Conservation (phyloP, 2,329 filamentous ascomycete genomes). For the Diaporthe batatas region DNA sequence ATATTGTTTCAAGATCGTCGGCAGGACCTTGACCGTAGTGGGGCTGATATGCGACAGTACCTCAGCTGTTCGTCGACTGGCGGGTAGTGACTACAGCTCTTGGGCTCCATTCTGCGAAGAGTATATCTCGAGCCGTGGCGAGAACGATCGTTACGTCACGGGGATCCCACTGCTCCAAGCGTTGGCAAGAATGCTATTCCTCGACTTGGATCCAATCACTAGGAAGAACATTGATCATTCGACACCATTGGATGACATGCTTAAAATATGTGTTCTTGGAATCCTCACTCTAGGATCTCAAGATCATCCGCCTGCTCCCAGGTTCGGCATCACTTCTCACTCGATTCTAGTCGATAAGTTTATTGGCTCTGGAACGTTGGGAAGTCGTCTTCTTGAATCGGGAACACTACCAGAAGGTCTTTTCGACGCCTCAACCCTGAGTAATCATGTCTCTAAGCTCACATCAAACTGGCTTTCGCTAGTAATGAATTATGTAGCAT, state of each 20-base stretch:
- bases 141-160: neutral
- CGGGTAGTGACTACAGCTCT: neutral
- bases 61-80: neutral
- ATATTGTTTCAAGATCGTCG: neutral
- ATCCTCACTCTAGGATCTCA: neutral
- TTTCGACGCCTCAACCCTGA: neutral
- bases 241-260: neutral
- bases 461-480: slow-evolving; percentile 14
- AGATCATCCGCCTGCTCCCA: neutral
- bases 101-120: slow-evolving; percentile 8
- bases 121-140: neutral
- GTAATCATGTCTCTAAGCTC: neutral
- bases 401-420: neutral
- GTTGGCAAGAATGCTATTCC: slow-evolving; percentile 5
- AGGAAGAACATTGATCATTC: neutral
- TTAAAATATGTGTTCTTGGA: slow-evolving; percentile 8
- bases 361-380: neutral
- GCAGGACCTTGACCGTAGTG: neutral
- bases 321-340: neutral
- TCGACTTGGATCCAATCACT: neutral
- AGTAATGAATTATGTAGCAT: slow-evolving; percentile 12
- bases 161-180: slow-evolving; percentile 16
- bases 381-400: neutral
- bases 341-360: neutral
- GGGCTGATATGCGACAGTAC: neutral